These are phyloP conservation scores for Rhizopus delemar DNA, from an alignment of 371 early-diverging fungal species.

Conservation along the genomic window DNA sequence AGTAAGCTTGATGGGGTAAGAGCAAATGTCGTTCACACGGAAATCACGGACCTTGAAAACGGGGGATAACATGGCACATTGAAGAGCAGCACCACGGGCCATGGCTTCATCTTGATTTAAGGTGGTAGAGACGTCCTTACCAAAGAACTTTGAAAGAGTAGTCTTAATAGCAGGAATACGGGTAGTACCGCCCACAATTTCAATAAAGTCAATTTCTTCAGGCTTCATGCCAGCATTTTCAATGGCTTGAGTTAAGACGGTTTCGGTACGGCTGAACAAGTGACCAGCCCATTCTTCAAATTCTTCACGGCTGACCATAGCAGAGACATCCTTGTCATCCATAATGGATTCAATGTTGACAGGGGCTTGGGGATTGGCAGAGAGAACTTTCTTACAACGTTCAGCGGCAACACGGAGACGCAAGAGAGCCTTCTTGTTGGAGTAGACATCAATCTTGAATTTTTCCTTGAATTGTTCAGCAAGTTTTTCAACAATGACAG, in stretches of 20 bases:
- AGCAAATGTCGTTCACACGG: conserved; percentile 84
- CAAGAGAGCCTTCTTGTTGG: conserved; percentile 88
- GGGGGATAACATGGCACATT: conserved; percentile 97
- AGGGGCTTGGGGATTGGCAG: conserved; percentile 89
- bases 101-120: conserved; percentile 98
- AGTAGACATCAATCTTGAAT: conserved; percentile 90
- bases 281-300: conserved; percentile 84
- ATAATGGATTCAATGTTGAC: conserved; percentile 93
- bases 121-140: conserved; percentile 85
- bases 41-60: conserved; percentile 97
- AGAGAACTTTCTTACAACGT: conserved; percentile 94
- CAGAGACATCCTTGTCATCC: conserved; percentile 90
- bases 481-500: conserved; percentile 83
- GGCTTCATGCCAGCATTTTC: conserved; percentile 73
- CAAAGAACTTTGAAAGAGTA: conserved; percentile 80
- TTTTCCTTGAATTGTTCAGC: conserved; percentile 88
- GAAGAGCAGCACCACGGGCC: conserved; percentile 94
- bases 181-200: conserved; percentile 91
- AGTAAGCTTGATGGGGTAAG: conserved; percentile 62
- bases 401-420: conserved; percentile 92
- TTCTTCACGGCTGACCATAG: conserved; percentile 79
- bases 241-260: conserved; percentile 77
- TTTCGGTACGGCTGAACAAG: conserved; percentile 72
- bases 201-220: conserved; percentile 90
- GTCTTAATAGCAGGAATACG: conserved; percentile 95